Conservation (phyloP, 1,139 yeast species). For the Eremothecium gossypii region DNA sequence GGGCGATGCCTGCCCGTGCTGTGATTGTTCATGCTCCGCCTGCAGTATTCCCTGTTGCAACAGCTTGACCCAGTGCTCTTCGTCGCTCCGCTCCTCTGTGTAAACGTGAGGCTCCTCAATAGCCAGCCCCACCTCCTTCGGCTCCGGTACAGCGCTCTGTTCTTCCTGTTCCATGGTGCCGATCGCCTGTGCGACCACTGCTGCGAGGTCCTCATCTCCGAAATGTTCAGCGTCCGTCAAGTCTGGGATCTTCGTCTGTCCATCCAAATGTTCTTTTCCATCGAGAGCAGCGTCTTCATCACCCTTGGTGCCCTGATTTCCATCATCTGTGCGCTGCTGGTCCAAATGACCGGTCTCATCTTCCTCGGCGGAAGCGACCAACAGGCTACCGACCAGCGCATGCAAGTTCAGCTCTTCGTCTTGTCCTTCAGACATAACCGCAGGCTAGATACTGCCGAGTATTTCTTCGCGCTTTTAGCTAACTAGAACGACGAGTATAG, state of each 20-base stretch:
- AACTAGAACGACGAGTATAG: no score
- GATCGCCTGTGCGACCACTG: slow-evolving; percentile 28
- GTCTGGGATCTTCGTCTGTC: slow-evolving; percentile 9
- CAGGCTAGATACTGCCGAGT: no score
- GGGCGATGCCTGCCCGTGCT: background rate
- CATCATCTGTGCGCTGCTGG: slow-evolving; percentile 7
- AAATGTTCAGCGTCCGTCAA: slow-evolving; percentile 5
- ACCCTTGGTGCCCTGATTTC: slow-evolving; percentile 4
- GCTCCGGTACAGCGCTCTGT: slow-evolving; percentile 6
- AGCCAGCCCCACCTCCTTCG: slow-evolving; percentile 2
- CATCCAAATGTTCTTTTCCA: slow-evolving; percentile 4
- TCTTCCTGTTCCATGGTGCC: slow-evolving; percentile 16
- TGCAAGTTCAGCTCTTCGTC: slow-evolving; percentile 26
- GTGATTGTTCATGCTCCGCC: slow-evolving; percentile 9
- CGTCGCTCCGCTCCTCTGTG: slow-evolving; percentile 15
- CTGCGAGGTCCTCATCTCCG: slow-evolving; percentile 18
- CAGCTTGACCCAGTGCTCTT: slow-evolving; percentile 28
- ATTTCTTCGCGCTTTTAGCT: no score
- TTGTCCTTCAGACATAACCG: slow-evolving; percentile 18
- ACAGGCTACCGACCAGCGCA: slow-evolving; percentile 27
- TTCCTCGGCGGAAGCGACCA: slow-evolving; percentile 21
- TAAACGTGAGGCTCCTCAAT: background rate
- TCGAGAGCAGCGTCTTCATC: slow-evolving; percentile 1
- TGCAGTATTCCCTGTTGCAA: slow-evolving; percentile 24
- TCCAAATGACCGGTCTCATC: slow-evolving; percentile 8